Evolutionary conservation across 345 rosid genomes (phyloP), one percentile per base, ranked within the genome.

Genomic region (Heritiera fomes): DNA sequence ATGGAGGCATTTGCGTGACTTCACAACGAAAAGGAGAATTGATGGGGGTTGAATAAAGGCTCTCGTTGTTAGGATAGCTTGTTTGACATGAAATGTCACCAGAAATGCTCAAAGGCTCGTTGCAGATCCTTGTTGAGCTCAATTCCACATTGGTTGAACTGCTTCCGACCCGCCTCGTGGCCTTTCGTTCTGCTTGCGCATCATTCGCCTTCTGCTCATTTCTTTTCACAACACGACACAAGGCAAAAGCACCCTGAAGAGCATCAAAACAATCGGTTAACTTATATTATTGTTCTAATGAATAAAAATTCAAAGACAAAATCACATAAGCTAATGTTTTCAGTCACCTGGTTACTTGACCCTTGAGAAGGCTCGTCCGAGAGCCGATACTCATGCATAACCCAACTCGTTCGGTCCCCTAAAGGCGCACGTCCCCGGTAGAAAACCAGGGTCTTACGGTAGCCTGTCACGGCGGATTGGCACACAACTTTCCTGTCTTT

Each of bases 301-400:
- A 58, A 73, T 32, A 58, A 52, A 34, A 77, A 15, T 67, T 9
- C 23, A 40, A 77, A 65, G 11, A 62, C 23, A 13, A 30, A 53
- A 15, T 28, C 56, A 43, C 23, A 15, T 43, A 55, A 30, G 34
- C 20, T 38, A 23, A 61, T 61, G 7, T 50, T 20, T 30, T 77
- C 38, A 34, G 38, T 34, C 80, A 93, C 98, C 90, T 85, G 89
- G 84, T 78, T 84, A 20, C 85, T 79, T 69, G 95, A 80, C 41
- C 88, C 91, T 79, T 81, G 83, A 81, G 87, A 77, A 82, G 75
- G 63, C 73, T 87, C 89, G 75, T 92, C 97, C 20, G 80, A 84
- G 50, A 93, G 91, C 23, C 97, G 90, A 79, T 95, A 95, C 80
- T 95, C 99, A 28, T 95, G 93, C 98, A 95, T 91, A 2, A 90